These are phyloP conservation scores for Phalaenopsis equestris DNA, from an alignment of 106 monocot genomes.

Conservation along the genomic window DNA sequence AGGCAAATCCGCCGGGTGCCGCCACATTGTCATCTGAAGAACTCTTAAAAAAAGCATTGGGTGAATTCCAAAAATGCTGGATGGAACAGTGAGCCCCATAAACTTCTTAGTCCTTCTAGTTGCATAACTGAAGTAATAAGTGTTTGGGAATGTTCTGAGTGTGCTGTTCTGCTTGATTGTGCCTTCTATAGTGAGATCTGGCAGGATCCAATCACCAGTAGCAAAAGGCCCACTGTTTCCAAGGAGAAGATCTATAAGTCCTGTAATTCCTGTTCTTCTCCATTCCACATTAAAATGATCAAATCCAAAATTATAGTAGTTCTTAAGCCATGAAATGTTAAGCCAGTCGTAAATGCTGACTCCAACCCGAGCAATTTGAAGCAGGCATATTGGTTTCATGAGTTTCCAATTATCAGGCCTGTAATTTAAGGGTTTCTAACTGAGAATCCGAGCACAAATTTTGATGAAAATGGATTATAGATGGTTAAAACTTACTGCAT, in stretches of 20 bases:
- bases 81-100: slow-evolving; percentile 74
- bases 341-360: slow-evolving; percentile 79
- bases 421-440: background rate
- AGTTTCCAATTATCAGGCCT: slow-evolving; percentile 63
- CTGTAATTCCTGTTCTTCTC: slow-evolving; percentile 49
- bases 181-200: slow-evolving; percentile 93
- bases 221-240: slow-evolving; percentile 76
- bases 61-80: slow-evolving; percentile 64
- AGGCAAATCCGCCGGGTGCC: slow-evolving; percentile 36
- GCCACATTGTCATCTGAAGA: slow-evolving; percentile 81
- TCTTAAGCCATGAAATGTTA: slow-evolving; percentile 63
- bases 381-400: slow-evolving; percentile 57
- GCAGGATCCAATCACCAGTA: slow-evolving; percentile 88
- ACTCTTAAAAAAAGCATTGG: slow-evolving; percentile 82
- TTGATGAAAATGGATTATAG: background rate
- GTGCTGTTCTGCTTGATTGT: slow-evolving; percentile 41
- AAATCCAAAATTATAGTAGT: slow-evolving; percentile 84
- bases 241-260: slow-evolving; percentile 47
- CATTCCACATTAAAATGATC: slow-evolving; percentile 80
- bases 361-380: slow-evolving; percentile 65
- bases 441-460: background rate
- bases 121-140: slow-evolving; percentile 95
- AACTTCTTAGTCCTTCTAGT: slow-evolving; percentile 73
- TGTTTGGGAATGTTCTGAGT: slow-evolving; percentile 73
- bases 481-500: slow-evolving; percentile 45